Evolutionary conservation across 140 eudicot genomes (phyloP).

Genomic region (Bidens hawaiensis): DNA sequence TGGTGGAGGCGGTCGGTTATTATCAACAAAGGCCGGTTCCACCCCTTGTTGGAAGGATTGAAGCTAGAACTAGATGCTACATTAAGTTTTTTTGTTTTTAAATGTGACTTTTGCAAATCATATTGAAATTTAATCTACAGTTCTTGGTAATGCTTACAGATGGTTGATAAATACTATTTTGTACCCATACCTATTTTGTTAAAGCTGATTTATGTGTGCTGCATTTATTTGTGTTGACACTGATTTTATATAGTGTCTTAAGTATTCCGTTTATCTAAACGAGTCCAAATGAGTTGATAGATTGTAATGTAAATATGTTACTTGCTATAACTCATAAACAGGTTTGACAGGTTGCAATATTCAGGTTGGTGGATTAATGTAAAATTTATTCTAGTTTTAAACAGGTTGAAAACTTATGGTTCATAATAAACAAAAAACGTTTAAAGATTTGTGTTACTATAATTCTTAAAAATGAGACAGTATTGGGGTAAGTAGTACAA

Average conservation of each 20-base stretch:
- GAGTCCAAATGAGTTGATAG: neutral
- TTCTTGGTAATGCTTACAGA: neutral
- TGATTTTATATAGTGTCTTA: no score
- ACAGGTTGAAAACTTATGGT: no score
- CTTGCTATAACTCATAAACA: no score
- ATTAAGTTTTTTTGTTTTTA: constrained; percentile 9
- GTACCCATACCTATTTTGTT: neutral
- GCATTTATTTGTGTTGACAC: no score
- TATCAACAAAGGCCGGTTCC: constrained; percentile 33
- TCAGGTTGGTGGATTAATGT: neutral
- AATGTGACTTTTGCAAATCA: constrained; percentile 1
- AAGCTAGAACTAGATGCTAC: constrained; percentile 10
- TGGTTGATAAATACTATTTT: constrained; percentile 5
- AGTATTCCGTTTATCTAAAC: neutral
- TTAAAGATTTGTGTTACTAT: neutral
- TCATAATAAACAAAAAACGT: no score
- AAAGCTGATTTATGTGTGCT: neutral
- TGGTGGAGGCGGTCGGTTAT: constrained; percentile 1
- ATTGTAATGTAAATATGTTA: no score
- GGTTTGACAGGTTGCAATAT: neutral
- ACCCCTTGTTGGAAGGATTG: neutral
- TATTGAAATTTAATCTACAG: neutral
- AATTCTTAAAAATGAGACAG: neutral
- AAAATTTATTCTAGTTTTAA: no score
- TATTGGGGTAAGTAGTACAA: neutral